A percentile compares a stretch with the other conserved stretches of the same genome.
Evolutionary conservation across 2,329 filamentous ascomycete species (phyloP).

Genomic region (Penicillium frequentans): DNA sequence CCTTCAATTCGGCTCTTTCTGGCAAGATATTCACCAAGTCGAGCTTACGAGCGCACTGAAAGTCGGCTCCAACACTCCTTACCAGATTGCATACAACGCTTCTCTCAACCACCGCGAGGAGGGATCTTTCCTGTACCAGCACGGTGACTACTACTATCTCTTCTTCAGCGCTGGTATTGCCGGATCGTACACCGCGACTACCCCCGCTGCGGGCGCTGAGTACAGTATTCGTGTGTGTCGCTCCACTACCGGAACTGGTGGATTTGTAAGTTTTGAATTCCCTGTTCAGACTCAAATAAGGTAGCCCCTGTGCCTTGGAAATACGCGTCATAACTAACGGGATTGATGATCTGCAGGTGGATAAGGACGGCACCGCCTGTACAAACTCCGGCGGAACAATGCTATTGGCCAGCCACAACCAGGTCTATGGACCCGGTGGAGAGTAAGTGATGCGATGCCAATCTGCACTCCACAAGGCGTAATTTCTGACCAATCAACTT

Average conservation of each 20-base stretch:
- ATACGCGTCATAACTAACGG: neutral
- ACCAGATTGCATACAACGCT: conserved; percentile 56
- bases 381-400: conserved; percentile 59
- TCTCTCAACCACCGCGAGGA: conserved; percentile 57
- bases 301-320: conserved; percentile 4
- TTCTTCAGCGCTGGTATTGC: conserved; percentile 61
- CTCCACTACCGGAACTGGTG: conserved; percentile 51
- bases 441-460: conserved; percentile 51
- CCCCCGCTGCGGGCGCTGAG: conserved; percentile 58
- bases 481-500: conserved; percentile 5
- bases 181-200: conserved; percentile 54
- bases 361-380: conserved; percentile 56
- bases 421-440: conserved; percentile 65
- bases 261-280: conserved; percentile 48
- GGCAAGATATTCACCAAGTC: conserved; percentile 64
- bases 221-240: conserved; percentile 67
- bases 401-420: conserved; percentile 60
- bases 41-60: conserved; percentile 41
- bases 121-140: conserved; percentile 57
- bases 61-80: conserved; percentile 31
- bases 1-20: conserved; percentile 70
- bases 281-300: neutral
- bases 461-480: neutral
- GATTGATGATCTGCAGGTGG: conserved; percentile 36
- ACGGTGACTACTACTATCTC: conserved; percentile 62